phyloP scores from a whole-genome alignment of 805 yeast species.

The Lipomyces mesembrius region DNA sequence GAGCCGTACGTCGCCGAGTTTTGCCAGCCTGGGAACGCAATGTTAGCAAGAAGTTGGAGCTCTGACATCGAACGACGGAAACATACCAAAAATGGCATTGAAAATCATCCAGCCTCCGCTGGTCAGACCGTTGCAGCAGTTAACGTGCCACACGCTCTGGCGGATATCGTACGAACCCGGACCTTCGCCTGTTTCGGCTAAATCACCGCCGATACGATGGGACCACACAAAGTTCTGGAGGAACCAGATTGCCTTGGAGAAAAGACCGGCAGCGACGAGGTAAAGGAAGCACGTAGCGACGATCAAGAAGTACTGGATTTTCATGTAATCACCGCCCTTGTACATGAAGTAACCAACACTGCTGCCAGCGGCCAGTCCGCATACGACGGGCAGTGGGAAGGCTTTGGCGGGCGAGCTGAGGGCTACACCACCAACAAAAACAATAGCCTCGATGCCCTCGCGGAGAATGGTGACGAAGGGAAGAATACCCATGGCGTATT shows the following conservation, averaged over 20 bases:
- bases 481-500: constrained; percentile 84
- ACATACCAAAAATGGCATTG: constrained; percentile 78
- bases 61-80: not conserved
- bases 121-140: constrained; percentile 92
- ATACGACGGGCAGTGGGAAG: constrained; percentile 91
- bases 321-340: constrained; percentile 78
- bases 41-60: not conserved
- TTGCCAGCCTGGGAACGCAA: constrained; percentile 63
- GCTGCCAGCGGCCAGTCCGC: constrained; percentile 82
- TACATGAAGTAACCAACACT: constrained; percentile 71
- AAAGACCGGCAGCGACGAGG: constrained; percentile 88
- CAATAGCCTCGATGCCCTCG: constrained; percentile 97
- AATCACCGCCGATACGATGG: constrained; percentile 86
- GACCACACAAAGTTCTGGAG: constrained; percentile 73
- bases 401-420: constrained; percentile 66
- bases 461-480: constrained; percentile 91
- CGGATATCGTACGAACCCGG: constrained; percentile 90
- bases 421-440: constrained; percentile 96
- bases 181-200: constrained; percentile 89
- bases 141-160: constrained; percentile 89
- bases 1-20: constrained; percentile 95
- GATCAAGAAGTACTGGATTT: constrained; percentile 86
- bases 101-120: constrained; percentile 97
- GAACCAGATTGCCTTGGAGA: constrained; percentile 91
- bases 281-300: constrained; percentile 87